phyloP scores from a whole-genome alignment of 1,284 basidiomycete species.

The Trichosporon inkin region DNA sequence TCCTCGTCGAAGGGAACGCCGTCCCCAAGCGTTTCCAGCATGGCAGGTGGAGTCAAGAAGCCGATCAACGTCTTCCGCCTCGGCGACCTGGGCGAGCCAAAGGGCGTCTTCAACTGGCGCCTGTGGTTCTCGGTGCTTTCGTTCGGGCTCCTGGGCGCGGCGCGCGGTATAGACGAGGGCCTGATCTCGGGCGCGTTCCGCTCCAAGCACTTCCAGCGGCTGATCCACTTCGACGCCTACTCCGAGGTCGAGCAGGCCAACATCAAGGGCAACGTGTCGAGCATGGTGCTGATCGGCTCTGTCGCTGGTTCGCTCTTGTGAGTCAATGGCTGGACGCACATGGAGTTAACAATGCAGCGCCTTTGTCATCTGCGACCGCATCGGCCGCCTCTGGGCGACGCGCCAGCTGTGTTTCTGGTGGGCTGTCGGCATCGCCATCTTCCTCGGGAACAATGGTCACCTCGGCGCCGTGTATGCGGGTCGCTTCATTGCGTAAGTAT shows the following conservation, averaged over 20 bases:
- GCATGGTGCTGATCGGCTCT: conserved; percentile 13
- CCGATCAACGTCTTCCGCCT: conserved; percentile 19
- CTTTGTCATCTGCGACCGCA: conserved; percentile 15
- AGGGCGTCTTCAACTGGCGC: conserved; percentile 19
- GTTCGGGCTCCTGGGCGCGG: conserved; percentile 15
- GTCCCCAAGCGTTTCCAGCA: not conserved
- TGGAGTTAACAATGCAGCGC: conserved; percentile 3
- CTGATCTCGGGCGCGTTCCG: conserved; percentile 14
- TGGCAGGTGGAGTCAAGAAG: conserved; percentile 19
- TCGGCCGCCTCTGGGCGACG: conserved; percentile 17
- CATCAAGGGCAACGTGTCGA: conserved; percentile 16
- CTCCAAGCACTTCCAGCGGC: conserved; percentile 13
- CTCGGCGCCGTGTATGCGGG: conserved; percentile 14
- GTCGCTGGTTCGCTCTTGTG: conserved; percentile 16
- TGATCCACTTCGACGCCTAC: conserved; percentile 11
- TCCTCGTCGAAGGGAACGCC: too few species aligned
- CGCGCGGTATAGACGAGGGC: conserved; percentile 17
- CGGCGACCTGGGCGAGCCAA: conserved; percentile 16
- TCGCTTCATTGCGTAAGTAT: conserved; percentile 13
- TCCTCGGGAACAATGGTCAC: conserved; percentile 9
- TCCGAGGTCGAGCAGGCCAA: conserved; percentile 14
- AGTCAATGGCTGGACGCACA: not conserved
- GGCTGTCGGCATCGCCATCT: conserved; percentile 12
- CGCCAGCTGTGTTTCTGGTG: conserved; percentile 17
- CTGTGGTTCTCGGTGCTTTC: conserved; percentile 15